Evolutionary conservation across 331 rosid genomes (phyloP), one percentile per base, ranked within the genome.

Genomic region (Phaseolus coccineus): DNA sequence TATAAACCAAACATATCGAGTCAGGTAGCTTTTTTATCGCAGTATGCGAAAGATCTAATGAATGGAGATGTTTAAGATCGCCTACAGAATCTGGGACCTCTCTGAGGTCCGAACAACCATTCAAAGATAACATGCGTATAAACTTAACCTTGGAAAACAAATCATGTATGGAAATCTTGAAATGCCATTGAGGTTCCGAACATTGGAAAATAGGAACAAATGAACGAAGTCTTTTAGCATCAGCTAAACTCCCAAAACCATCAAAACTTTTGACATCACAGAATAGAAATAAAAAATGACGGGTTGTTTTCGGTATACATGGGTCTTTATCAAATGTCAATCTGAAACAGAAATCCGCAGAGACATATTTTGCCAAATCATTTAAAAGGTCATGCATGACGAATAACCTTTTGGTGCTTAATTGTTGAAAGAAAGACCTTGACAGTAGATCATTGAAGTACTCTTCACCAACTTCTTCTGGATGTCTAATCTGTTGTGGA

Each of bases 261-360:
- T 27, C n/a, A 4, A 25, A 24, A 57, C 1, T 3, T 4, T 0
- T 0, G 1, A 1, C 3, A 15, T 57, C 37, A 0, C 0, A 0
- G 3, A 0, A 0, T 25, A 0, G 0, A 11, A 25, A 25, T 11
- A n/a, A 57, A 11, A 57, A 25, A 57, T 57, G 35, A 24, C 64
- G 64, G 3, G 64, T 57, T 4, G 8, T 25, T 57, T 57, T 11
- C 0, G 16, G 37, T 12, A 57, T 3, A 25, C 3, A 24, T 11
- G 4, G 10, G 11, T 6, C 64, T 57, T 25, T 57, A 11, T 57
- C 64, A 25, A 57, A 30, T 25, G 4, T 4, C 16, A 24, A 25
- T 37, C 37, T 57, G 8, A 25, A 57, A 57, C 64, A 57, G 2
- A 57, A 0, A 1, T 57, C 64, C 8, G n/a, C 37, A 27, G 2